phyloP scores from a whole-genome alignment of 345 rosid species.

The Mangifera indica region DNA sequence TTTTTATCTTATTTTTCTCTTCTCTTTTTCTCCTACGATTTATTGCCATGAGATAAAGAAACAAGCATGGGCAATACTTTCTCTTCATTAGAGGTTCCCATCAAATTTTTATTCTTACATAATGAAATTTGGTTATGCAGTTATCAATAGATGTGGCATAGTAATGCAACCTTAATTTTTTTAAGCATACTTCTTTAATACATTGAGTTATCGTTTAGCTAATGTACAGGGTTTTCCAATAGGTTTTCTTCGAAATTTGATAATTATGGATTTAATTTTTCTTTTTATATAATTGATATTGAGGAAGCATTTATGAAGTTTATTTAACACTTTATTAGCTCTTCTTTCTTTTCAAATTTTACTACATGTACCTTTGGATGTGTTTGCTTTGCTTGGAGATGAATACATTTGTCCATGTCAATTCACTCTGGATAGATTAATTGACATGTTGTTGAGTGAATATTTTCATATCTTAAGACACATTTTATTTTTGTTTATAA shows the following conservation, averaged over 20 bases:
- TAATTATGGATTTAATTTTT: background rate
- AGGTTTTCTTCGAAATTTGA: conserved; percentile 1
- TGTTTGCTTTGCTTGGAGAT: background rate
- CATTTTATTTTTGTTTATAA: conserved; percentile 8
- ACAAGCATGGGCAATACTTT: background rate
- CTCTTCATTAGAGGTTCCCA: background rate
- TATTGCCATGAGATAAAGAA: background rate
- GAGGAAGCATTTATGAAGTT: background rate
- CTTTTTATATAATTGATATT: background rate
- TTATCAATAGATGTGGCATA: background rate
- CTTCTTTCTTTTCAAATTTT: background rate
- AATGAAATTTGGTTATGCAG: no score
- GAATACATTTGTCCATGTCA: no score
- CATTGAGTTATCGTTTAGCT: background rate
- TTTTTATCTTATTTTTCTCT: background rate
- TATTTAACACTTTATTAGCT: no score
- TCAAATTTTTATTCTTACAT: background rate
- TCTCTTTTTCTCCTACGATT: background rate
- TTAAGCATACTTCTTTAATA: background rate
- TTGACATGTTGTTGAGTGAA: background rate
- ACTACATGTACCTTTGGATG: background rate
- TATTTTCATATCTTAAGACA: background rate
- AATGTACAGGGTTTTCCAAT: background rate
- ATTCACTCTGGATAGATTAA: no score
- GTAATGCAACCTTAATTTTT: background rate